Evolutionary conservation across 768 basidiomycete species (phyloP).

Genomic region (Phaeotremella fagi): DNA sequence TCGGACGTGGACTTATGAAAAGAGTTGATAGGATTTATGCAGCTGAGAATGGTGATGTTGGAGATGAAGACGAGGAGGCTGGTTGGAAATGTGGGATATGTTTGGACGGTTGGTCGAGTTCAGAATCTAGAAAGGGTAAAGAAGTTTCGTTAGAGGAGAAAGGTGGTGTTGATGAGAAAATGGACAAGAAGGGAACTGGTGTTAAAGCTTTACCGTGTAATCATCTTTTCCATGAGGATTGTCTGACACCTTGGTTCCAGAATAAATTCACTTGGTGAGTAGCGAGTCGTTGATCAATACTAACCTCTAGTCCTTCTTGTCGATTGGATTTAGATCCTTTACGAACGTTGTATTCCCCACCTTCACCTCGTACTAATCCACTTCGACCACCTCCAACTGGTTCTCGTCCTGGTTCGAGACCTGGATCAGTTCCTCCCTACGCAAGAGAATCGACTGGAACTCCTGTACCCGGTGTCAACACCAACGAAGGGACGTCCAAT

Average conservation of each 20-base stretch:
- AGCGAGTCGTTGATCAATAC: neutral
- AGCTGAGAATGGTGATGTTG: constrained; percentile 19
- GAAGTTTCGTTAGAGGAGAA: too few species aligned
- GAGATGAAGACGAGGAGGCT: constrained; percentile 14
- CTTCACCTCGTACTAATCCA: constrained; percentile 1
- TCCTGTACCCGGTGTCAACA: neutral
- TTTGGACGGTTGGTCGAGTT: constrained; percentile 23
- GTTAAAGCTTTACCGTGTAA: constrained; percentile 40
- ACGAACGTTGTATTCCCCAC: constrained; percentile 21
- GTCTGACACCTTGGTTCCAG: constrained; percentile 36
- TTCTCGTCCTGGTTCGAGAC: neutral
- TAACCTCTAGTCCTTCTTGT: constrained; percentile 28
- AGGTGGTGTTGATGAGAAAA: neutral
- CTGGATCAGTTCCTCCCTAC: constrained; percentile 16
- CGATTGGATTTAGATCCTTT: constrained; percentile 39
- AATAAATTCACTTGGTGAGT: constrained; percentile 36
- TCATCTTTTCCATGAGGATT: constrained; percentile 36
- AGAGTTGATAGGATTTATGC: constrained; percentile 27
- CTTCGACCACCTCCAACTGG: constrained; percentile 15
- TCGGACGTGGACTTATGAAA: constrained; percentile 17
- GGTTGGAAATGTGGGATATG: constrained; percentile 44
- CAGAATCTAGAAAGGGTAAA: neutral
- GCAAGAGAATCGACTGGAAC: constrained; percentile 7
- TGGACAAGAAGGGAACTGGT: constrained; percentile 7
- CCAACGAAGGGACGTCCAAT: neutral